A percentile compares a stretch with the other conserved stretches of the same genome.
phyloP scores from a whole-genome alignment of 1,284 basidiomycete species.

The Peniophora sp. region DNA sequence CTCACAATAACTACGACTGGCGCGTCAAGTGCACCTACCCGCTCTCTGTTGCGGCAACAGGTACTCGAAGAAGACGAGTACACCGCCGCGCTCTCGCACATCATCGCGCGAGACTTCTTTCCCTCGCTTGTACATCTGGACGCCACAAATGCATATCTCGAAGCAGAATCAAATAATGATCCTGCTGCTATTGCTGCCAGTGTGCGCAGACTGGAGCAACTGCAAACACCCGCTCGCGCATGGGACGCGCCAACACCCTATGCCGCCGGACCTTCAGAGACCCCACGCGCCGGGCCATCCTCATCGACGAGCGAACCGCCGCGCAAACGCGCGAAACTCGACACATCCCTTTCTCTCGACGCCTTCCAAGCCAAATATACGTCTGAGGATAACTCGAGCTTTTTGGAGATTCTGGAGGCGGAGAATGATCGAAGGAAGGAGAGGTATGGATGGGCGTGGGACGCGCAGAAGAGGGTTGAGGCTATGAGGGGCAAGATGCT shows the following conservation, averaged over 20 bases:
- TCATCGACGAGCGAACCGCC: conserved; percentile 18
- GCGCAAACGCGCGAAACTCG: conserved; percentile 49
- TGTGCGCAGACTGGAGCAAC: conserved; percentile 62
- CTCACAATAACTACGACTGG: not conserved
- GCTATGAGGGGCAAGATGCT: conserved; percentile 52
- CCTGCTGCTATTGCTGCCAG: conserved; percentile 65
- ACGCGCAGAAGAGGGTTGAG: conserved; percentile 77
- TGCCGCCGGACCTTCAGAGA: conserved; percentile 51
- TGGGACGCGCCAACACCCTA: conserved; percentile 64
- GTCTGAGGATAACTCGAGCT: conserved; percentile 92
- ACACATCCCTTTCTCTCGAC: conserved; percentile 64
- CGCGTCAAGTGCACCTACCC: conserved; percentile 17
- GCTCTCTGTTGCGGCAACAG: conserved; percentile 63
- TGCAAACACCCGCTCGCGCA: conserved; percentile 44
- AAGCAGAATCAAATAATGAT: conserved; percentile 69
- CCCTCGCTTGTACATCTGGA: conserved; percentile 84
- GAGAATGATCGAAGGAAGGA: conserved; percentile 79
- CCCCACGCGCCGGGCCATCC: conserved; percentile 45
- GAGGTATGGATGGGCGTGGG: conserved; percentile 85
- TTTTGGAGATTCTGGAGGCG: conserved; percentile 81
- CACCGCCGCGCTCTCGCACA: conserved; percentile 83
- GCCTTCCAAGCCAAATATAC: conserved; percentile 86
- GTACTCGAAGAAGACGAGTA: conserved; percentile 96
- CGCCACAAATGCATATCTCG: conserved; percentile 79
- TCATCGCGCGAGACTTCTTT: conserved; percentile 97